phyloP scores from a whole-genome alignment of 805 yeast genomes.

The Komagataella phaffii region DNA sequence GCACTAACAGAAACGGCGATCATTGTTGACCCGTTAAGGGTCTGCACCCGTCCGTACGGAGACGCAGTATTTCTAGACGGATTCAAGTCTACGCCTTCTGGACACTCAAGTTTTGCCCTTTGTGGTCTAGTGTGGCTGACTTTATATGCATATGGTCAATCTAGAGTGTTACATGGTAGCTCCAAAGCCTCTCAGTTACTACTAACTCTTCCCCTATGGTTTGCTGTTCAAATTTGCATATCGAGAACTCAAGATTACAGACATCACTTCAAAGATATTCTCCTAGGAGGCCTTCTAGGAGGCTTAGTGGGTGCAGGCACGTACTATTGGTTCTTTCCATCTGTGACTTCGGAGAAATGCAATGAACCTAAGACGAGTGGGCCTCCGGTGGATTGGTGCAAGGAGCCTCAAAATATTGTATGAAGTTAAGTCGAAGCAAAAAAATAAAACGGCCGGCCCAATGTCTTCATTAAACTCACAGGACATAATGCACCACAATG shows the following conservation, averaged over 20 bases:
- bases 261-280: conserved; percentile 78
- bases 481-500: background rate
- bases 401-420: background rate
- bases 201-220: conserved; percentile 32
- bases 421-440: background rate
- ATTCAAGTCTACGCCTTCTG: conserved; percentile 69
- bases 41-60: conserved; percentile 22
- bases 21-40: conserved; percentile 14
- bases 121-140: conserved; percentile 52
- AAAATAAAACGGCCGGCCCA: background rate
- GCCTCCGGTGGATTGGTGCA: background rate
- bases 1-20: background rate
- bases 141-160: conserved; percentile 39
- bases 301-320: conserved; percentile 25
- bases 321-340: conserved; percentile 13
- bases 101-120: conserved; percentile 60
- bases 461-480: background rate
- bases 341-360: background rate
- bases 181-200: conserved; percentile 6
- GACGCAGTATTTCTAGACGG: conserved; percentile 35
- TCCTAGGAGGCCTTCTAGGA: conserved; percentile 61
- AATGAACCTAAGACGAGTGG: background rate
- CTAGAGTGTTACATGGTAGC: conserved; percentile 7
- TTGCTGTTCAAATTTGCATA: conserved; percentile 62
- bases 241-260: conserved; percentile 83